Conservation (phyloP, 306 rosid species). For the Acacia crassicarpa region DNA sequence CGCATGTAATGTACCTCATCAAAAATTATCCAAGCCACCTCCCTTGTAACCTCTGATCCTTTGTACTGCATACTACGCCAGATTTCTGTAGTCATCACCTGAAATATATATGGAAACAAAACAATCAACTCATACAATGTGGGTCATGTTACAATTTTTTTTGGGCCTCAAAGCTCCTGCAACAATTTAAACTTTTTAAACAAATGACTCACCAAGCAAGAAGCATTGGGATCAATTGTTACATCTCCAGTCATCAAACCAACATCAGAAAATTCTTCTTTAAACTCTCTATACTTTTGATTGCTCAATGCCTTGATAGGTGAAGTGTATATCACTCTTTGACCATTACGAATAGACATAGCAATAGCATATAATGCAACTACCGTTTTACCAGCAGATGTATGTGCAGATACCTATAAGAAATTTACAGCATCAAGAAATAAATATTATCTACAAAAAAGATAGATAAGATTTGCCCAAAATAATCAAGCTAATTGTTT, state of each 20-base stretch:
- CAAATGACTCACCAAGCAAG: slow-evolving; percentile 67
- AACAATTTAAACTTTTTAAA: not conserved
- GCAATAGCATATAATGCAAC: slow-evolving; percentile 94
- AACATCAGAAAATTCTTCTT: slow-evolving; percentile 91
- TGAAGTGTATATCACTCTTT: slow-evolving; percentile 89
- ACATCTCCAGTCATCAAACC: slow-evolving; percentile 99
- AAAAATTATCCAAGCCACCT: slow-evolving; percentile 93
- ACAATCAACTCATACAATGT: not conserved
- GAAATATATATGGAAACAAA: slow-evolving; percentile 19
- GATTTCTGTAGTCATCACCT: slow-evolving; percentile 98
- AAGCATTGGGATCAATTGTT: slow-evolving; percentile 88
- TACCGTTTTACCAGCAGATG: slow-evolving; percentile 95
- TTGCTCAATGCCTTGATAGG: slow-evolving; percentile 97
- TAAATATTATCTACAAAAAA: not conserved
- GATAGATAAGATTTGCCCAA: not conserved
- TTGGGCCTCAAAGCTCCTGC: not conserved
- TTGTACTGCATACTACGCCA: slow-evolving; percentile 99
- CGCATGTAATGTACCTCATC: slow-evolving; percentile 99
- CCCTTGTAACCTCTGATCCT: slow-evolving; percentile 87
- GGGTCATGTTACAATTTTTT: not conserved
- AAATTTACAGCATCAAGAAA: not conserved
- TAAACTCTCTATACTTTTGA: slow-evolving; percentile 90
- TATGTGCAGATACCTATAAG: slow-evolving; percentile 92
- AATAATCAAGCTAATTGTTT: not conserved
- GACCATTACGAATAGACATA: slow-evolving; percentile 76